Evolutionary conservation across 2,329 filamentous ascomycete genomes (phyloP).

Genomic region (Davidsoniella virescens): DNA sequence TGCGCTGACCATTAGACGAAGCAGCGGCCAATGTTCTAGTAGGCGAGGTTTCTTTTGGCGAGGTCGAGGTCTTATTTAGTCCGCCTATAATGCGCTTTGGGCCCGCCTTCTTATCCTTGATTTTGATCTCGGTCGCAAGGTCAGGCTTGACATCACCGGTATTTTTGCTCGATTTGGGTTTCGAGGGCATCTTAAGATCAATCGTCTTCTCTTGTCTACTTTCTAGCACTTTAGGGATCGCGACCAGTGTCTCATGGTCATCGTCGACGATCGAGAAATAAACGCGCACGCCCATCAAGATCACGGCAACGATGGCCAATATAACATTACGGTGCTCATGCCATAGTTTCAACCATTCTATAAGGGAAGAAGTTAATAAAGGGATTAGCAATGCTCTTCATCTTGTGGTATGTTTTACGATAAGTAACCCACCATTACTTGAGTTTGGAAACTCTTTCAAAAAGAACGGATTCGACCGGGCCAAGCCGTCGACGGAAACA

Average conservation of each 20-base stretch:
- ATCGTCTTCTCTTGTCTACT: constrained; percentile 14
- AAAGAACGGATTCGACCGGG: constrained; percentile 4
- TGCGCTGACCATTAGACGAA: constrained; percentile 21
- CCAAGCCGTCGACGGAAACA: constrained; percentile 5
- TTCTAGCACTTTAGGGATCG: constrained; percentile 22
- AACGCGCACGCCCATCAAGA: constrained; percentile 25
- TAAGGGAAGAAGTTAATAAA: not conserved
- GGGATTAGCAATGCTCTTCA: too few species aligned
- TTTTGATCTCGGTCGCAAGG: not conserved
- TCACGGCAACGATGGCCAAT: constrained; percentile 23
- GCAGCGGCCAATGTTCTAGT: constrained; percentile 12
- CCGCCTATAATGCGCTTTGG: constrained; percentile 35
- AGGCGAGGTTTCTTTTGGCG: constrained; percentile 14
- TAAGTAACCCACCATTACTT: not conserved
- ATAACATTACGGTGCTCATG: constrained; percentile 30
- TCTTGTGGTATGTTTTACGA: too few species aligned
- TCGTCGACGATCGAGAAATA: constrained; percentile 25
- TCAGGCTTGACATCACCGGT: not conserved
- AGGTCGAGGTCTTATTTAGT: constrained; percentile 20
- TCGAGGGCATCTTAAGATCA: not conserved
- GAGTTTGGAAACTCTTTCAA: not conserved
- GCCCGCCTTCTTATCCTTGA: constrained; percentile 13
- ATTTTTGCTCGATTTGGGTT: constrained; percentile 7
- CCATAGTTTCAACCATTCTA: constrained; percentile 29
- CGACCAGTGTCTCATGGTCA: constrained; percentile 22